phyloP scores from a whole-genome alignment of 1,284 basidiomycete species.

The Thelephora terrestris region DNA sequence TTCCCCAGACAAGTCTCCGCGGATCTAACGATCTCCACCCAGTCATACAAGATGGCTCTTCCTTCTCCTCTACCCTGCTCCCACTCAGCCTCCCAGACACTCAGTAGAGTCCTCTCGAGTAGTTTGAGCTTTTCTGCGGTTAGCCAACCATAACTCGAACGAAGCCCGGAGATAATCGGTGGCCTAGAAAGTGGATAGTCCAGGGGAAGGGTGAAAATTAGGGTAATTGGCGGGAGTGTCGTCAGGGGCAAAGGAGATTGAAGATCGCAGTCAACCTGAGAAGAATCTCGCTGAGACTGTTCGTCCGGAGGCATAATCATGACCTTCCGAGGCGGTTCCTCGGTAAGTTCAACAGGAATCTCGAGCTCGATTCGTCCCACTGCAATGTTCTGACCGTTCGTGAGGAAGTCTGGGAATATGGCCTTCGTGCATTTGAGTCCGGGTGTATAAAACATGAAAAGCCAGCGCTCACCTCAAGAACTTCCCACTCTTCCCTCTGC shows the following conservation, averaged over 20 bases:
- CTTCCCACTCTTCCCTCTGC: conserved; percentile 37
- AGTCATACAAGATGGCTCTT: conserved; percentile 52
- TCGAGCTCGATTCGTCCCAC: conserved; percentile 40
- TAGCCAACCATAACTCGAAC: conserved; percentile 53
- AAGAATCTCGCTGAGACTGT: conserved; percentile 2
- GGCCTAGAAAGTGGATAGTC: conserved; percentile 44
- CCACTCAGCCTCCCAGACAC: conserved; percentile 38
- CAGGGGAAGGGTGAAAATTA: conserved; percentile 45
- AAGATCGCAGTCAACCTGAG: background rate
- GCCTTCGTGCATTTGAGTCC: conserved; percentile 25
- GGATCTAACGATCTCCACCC: conserved; percentile 60
- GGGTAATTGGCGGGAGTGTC: conserved; percentile 50
- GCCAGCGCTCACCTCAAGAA: conserved; percentile 39
- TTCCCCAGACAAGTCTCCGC: conserved; percentile 43
- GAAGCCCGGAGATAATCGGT: conserved; percentile 45
- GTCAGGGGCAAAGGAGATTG: conserved; percentile 20
- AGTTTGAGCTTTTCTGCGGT: conserved; percentile 27
- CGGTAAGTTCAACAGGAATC: conserved; percentile 50
- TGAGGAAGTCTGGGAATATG: conserved; percentile 62
- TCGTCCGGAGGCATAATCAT: conserved; percentile 12
- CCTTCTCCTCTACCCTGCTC: conserved; percentile 20
- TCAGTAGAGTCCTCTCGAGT: conserved; percentile 26
- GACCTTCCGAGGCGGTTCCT: conserved; percentile 28
- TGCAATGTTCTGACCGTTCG: conserved; percentile 24
- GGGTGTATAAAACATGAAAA: background rate